These are phyloP conservation scores for Westerdykella aurantiaca DNA, from an alignment of 2,329 filamentous ascomycete genomes.

Conservation along the genomic window DNA sequence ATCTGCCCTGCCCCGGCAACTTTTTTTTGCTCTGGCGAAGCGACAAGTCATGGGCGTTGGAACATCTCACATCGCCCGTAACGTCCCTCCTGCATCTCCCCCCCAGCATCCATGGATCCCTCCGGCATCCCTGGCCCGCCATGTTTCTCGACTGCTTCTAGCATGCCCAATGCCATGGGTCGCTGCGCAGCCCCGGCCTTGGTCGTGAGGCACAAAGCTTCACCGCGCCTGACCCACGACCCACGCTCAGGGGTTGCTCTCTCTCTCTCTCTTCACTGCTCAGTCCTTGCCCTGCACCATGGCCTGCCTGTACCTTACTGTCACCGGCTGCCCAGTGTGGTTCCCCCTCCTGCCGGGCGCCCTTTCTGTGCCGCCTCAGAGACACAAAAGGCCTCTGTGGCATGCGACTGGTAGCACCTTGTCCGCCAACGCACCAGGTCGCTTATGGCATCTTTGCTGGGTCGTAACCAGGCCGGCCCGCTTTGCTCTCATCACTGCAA, in stretches of 20 bases:
- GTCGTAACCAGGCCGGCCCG: neutral
- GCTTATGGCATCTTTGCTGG: neutral
- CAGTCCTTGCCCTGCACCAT: neutral
- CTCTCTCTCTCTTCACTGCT: neutral
- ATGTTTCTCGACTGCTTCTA: constrained; percentile 21
- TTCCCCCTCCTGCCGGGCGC: constrained; percentile 1
- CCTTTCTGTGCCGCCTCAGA: constrained; percentile 13
- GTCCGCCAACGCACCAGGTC: constrained; percentile 26
- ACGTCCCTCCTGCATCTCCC: constrained; percentile 6
- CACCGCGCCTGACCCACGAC: constrained; percentile 25
- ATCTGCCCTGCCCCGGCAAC: constrained; percentile 21
- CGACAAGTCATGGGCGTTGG: constrained; percentile 23
- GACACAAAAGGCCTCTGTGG: constrained; percentile 15
- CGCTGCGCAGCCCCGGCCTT: constrained; percentile 29
- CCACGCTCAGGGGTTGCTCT: constrained; percentile 28
- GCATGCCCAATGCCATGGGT: constrained; percentile 31
- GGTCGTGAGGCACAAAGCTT: constrained; percentile 21
- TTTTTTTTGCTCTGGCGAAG: too few relatives aligned
- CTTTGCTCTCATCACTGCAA: neutral
- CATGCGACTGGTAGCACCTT: constrained; percentile 14
- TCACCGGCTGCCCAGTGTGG: constrained; percentile 1
- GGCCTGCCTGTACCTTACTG: neutral
- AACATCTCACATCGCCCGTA: neutral
- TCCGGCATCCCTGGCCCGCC: constrained; percentile 14
- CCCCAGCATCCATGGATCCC: too few relatives aligned